Percentiles rank a stretch among this genome's conserved stretches.
Evolutionary conservation across 2,329 filamentous ascomycete species (phyloP).

Genomic region (Fusarium redolens): DNA sequence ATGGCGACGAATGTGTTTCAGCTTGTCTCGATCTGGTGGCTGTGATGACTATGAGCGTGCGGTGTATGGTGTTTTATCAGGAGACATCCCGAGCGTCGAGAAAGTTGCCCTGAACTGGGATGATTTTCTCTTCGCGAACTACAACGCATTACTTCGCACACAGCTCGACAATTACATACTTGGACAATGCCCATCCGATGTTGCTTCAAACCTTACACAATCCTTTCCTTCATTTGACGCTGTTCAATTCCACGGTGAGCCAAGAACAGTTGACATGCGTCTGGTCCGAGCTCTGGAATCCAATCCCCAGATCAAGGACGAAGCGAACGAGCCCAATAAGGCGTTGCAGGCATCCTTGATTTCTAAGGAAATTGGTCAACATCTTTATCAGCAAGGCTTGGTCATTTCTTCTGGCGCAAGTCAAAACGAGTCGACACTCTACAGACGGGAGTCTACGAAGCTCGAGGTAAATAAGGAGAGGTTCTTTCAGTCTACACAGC

Average conservation of each 20-base stretch:
- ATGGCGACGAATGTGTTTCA: conserved; percentile 83
- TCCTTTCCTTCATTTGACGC: conserved; percentile 74
- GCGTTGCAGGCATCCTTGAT: conserved; percentile 82
- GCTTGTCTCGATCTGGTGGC: conserved; percentile 74
- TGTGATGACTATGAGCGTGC: conserved; percentile 85
- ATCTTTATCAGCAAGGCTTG: conserved; percentile 70
- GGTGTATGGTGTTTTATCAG: conserved; percentile 90
- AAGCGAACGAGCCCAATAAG: conserved; percentile 75
- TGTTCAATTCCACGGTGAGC: conserved; percentile 70
- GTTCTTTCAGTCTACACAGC: conserved; percentile 67
- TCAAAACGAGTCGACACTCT: conserved; percentile 45
- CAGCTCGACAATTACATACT: conserved; percentile 81
- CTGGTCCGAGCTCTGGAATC: conserved; percentile 72
- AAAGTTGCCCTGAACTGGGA: conserved; percentile 84
- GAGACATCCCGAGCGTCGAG: conserved; percentile 82
- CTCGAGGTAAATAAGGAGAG: conserved; percentile 55
- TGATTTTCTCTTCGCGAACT: conserved; percentile 86
- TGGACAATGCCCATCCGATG: conserved; percentile 63
- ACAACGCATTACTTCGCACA: conserved; percentile 84
- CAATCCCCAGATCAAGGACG: conserved; percentile 64
- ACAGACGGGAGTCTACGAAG: conserved; percentile 37
- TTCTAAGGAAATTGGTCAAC: conserved; percentile 67
- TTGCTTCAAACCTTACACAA: conserved; percentile 65
- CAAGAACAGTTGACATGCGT: conserved; percentile 62
- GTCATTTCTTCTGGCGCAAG: conserved; percentile 45